Evolutionary conservation across 768 basidiomycete genomes (phyloP), one percentile per base, ranked within the genome.

Genomic region (Hydnum rufescens): DNA sequence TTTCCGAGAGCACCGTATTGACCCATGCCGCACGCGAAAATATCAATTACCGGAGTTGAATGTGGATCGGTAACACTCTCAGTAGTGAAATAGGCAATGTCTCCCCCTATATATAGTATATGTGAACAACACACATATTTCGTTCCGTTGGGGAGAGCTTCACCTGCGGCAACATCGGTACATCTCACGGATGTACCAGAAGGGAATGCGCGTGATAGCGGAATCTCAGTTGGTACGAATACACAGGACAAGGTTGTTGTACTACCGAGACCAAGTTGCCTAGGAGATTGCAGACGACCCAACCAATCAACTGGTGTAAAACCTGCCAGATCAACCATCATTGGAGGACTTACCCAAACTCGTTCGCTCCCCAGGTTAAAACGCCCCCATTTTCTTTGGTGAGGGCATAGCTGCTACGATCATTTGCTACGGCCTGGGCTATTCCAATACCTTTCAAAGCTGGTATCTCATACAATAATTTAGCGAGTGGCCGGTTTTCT

Each of bases 351-450:
- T 58, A 82, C 82, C 88, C 88, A 58, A 73, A 81, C 57, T 84
- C 79, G 62, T 95, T 93, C 1, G 85, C 85, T 43, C 90, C 90
- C 77, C 84, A 93, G 0, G 78, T 86, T 19, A 96, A 72, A 5
- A 92, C 82, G 51, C 77, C 70, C 1, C 88, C 90, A 2, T 68
- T 64, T 4, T 65, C 59, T 48, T 42, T 51, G 0, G 86, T 87
- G 25, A 77, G 69, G 5, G 72, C 79, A 60, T 85, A 87, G 59
- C 82, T 88, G 46, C 74, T 78, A 52, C 77, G 71, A 34, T 70
- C 68, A 2, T 86, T 86, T 25, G 87, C 75, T 28, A 78, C 77
- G 42, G 88, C 69, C 63, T 86, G 79, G 19, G 70, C 73, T 42
- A 84, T 68, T 23, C 74, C 62, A 3, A 88, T 64, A 1, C 74